Percentiles rank a stretch among this genome's conserved stretches.
phyloP scores from a whole-genome alignment of 345 rosid species.

The Carallia pectinifolia region DNA sequence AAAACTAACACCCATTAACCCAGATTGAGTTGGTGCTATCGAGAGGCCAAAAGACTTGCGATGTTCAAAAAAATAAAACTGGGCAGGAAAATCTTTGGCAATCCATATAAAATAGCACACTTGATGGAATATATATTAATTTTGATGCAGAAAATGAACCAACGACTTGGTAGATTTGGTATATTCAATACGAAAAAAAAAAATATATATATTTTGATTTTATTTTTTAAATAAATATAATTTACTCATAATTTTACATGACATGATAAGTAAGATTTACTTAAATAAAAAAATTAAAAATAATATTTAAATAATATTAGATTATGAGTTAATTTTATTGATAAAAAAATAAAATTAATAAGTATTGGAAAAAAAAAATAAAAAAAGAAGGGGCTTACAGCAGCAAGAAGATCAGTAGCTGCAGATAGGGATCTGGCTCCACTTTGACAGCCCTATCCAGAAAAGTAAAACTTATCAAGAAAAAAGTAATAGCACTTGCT shows the following conservation, averaged over 20 bases:
- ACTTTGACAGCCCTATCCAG: constrained; percentile 69
- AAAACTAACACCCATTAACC: no score
- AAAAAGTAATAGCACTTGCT: no score
- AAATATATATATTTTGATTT: no score
- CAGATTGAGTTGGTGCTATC: no score
- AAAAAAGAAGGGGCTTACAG: constrained; percentile 38
- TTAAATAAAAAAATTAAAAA: no score
- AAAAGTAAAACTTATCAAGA: background rate
- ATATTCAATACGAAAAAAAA: background rate
- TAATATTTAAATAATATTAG: no score
- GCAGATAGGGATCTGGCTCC: constrained; percentile 78
- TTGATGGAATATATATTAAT: background rate
- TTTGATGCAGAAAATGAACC: background rate
- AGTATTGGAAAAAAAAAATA: no score
- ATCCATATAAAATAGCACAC: background rate
- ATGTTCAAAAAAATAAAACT: background rate
- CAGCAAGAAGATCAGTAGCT: constrained; percentile 52
- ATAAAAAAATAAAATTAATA: no score
- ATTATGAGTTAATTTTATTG: no score
- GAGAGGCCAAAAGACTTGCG: no score
- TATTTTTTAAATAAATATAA: no score
- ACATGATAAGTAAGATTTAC: background rate
- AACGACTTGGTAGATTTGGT: background rate
- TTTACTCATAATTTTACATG: background rate
- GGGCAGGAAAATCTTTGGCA: background rate